Conservation (phyloP, 768 basidiomycete species). For the Gelatoporia subvermispora region DNA sequence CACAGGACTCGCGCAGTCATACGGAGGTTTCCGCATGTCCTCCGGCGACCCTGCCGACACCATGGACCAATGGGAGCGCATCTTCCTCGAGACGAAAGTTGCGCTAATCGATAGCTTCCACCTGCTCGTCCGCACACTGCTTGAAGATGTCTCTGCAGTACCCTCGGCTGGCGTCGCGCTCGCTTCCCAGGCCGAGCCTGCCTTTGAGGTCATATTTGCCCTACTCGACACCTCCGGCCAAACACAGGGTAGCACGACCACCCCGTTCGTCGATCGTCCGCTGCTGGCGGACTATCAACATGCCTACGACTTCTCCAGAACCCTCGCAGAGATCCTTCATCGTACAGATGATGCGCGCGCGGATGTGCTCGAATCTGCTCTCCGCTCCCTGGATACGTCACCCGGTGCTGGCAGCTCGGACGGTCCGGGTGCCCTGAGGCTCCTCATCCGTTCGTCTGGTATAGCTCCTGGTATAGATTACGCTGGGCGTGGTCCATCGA, state of each 20-base stretch:
- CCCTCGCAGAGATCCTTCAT: conserved; percentile 41
- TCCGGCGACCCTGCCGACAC: background rate
- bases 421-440: conserved; percentile 54
- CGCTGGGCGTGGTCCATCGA: conserved; percentile 24
- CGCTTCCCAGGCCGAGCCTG: conserved; percentile 43
- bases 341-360: conserved; percentile 52
- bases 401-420: conserved; percentile 14
- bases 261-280: conserved; percentile 57
- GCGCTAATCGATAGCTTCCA: conserved; percentile 69
- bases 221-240: conserved; percentile 45
- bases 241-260: conserved; percentile 6
- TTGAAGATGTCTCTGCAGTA: conserved; percentile 40
- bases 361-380: conserved; percentile 48
- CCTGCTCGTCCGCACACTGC: conserved; percentile 42
- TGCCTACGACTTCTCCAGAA: conserved; percentile 52
- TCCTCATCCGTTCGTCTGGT: conserved; percentile 62
- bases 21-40: conserved; percentile 46
- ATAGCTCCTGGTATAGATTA: conserved; percentile 36
- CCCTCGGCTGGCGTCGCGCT: conserved; percentile 36
- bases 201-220: conserved; percentile 55
- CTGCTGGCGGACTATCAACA: conserved; percentile 72
- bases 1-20: conserved; percentile 47
- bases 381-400: conserved; percentile 36
- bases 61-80: conserved; percentile 62
- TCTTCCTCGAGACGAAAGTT: conserved; percentile 73